Conservation (phyloP, 2,329 filamentous ascomycete genomes). For the Byssoonygena ceratinophila region DNA sequence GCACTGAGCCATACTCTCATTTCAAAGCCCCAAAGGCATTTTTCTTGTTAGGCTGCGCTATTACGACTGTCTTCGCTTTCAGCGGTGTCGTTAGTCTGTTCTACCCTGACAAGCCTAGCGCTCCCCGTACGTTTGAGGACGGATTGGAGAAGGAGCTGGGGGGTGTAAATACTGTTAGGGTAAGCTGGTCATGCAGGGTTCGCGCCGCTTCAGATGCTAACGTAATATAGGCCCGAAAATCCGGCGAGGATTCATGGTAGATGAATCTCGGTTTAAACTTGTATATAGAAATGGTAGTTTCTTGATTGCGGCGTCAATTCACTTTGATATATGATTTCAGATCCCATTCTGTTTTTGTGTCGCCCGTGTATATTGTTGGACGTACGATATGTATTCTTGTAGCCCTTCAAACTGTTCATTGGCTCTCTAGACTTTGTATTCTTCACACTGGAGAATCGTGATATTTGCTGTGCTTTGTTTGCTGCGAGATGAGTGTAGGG, state of each 20-base stretch:
- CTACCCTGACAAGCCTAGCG: constrained; percentile 63
- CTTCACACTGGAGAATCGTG: too few relatives aligned
- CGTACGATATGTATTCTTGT: too few relatives aligned
- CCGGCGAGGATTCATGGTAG: constrained; percentile 21
- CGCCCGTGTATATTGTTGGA: too few relatives aligned
- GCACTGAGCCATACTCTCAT: constrained; percentile 81
- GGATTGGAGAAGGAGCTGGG: constrained; percentile 67
- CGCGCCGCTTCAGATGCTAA: constrained; percentile 1
- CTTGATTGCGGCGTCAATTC: constrained; percentile 1
- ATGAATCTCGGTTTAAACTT: not conserved
- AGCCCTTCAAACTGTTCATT: not conserved
- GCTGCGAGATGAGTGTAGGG: not conserved
- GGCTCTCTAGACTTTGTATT: not conserved
- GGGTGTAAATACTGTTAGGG: constrained; percentile 54
- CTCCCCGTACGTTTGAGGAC: constrained; percentile 56
- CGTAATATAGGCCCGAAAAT: constrained; percentile 29
- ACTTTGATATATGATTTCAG: not conserved
- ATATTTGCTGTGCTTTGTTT: not conserved
- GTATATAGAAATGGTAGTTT: constrained; percentile 11
- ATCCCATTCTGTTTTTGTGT: not conserved
- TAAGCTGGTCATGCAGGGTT: constrained; percentile 37
- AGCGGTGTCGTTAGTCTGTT: constrained; percentile 56
- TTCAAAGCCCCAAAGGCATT: constrained; percentile 59
- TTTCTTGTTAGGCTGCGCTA: constrained; percentile 57
- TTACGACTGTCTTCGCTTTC: constrained; percentile 52